phyloP scores from a whole-genome alignment of 2,329 filamentous ascomycete genomes.

The Pseudogymnoascus sp. region DNA sequence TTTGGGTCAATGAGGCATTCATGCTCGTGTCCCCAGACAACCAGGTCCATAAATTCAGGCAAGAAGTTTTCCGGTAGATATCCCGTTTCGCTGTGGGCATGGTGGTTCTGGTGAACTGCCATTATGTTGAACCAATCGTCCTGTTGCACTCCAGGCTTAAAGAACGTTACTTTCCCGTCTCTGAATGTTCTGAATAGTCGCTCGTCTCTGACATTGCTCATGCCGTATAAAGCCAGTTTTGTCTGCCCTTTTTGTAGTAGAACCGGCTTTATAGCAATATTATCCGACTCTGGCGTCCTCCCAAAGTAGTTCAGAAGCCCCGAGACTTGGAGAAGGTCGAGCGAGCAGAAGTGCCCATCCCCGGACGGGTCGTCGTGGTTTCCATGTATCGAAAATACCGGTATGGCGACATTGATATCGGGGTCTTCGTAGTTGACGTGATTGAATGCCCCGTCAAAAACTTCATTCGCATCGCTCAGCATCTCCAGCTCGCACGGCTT shows the following conservation, averaged over 20 bases:
- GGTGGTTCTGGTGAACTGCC: conserved; percentile 92
- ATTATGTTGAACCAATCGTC: conserved; percentile 94
- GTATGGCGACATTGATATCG: conserved; percentile 94
- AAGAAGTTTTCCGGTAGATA: conserved; percentile 91
- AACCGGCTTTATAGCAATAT: conserved; percentile 86
- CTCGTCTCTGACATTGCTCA: conserved; percentile 95
- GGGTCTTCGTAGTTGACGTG: conserved; percentile 97
- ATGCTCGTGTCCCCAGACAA: conserved; percentile 97
- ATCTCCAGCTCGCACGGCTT: conserved; percentile 95
- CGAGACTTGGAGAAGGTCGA: conserved; percentile 85
- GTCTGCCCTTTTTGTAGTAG: conserved; percentile 88
- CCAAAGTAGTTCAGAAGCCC: conserved; percentile 96
- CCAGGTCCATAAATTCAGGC: conserved; percentile 81
- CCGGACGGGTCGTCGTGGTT: conserved; percentile 99
- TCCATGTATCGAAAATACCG: conserved; percentile 96
- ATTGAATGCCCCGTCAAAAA: conserved; percentile 82
- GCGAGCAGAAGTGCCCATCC: conserved; percentile 81
- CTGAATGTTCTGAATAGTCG: conserved; percentile 88
- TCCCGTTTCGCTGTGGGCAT: conserved; percentile 84
- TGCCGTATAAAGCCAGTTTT: conserved; percentile 84
- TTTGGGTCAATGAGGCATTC: conserved; percentile 85
- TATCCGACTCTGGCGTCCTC: conserved; percentile 82
- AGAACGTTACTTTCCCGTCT: conserved; percentile 91
- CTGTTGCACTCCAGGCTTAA: conserved; percentile 70
- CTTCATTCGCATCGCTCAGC: conserved; percentile 83